These are phyloP conservation scores for Biscutella auriculata DNA, from an alignment of 441 rosid genomes.

Conservation along the genomic window DNA sequence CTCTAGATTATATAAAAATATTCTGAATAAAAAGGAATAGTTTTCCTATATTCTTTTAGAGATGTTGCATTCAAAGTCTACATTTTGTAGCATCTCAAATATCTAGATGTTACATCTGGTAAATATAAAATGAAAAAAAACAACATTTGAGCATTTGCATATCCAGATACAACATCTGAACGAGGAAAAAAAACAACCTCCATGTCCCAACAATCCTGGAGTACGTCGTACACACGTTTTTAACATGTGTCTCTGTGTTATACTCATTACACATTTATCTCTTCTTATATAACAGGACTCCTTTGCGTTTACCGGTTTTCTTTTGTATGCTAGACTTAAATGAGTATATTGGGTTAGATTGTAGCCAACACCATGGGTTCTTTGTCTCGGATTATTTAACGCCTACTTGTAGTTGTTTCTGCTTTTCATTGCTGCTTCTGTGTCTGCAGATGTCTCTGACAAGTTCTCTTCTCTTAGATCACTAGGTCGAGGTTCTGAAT, in stretches of 20 bases:
- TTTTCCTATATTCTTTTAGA: too few species aligned
- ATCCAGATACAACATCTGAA: too few species aligned
- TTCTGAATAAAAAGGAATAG: too few species aligned
- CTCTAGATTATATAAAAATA: too few species aligned
- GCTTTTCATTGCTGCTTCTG: constrained; percentile 69
- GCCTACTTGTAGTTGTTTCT: constrained; percentile 75
- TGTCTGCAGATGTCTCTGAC: constrained; percentile 53
- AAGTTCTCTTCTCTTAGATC: constrained; percentile 36
- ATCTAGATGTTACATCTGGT: too few species aligned
- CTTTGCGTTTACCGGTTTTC: neutral
- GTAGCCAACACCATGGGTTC: constrained; percentile 45
- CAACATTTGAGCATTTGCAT: too few species aligned
- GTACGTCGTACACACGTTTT: constrained; percentile 17
- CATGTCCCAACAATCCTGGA: constrained; percentile 6
- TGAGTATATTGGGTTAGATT: neutral
- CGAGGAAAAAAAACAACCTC: too few species aligned
- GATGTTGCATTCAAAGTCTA: too few species aligned
- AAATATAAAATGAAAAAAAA: too few species aligned
- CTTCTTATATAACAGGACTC: constrained; percentile 6
- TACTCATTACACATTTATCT: neutral
- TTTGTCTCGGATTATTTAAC: constrained; percentile 58
- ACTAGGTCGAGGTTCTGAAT: constrained; percentile 22
- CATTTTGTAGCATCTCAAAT: too few species aligned
- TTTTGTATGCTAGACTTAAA: constrained; percentile 23
- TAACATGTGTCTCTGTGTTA: constrained; percentile 1